Evolutionary conservation across 805 yeast species (phyloP).

Genomic region (Metschnikowia koreensis): DNA sequence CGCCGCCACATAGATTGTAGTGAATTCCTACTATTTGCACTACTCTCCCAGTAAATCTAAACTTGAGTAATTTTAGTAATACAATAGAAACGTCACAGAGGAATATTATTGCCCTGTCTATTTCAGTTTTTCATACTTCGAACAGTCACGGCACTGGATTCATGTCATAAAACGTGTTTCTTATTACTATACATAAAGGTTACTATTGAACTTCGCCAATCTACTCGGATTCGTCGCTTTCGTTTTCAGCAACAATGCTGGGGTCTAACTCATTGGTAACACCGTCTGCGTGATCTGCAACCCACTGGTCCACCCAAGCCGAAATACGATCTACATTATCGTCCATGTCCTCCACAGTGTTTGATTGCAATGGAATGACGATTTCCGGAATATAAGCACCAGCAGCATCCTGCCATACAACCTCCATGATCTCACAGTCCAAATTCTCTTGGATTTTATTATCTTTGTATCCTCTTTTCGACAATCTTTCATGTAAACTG

Average conservation of each 20-base stretch:
- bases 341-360: slow-evolving; percentile 73
- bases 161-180: no score
- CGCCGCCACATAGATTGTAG: background rate
- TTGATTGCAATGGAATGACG: slow-evolving; percentile 76
- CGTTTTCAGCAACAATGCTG: slow-evolving; percentile 11
- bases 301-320: slow-evolving; percentile 79
- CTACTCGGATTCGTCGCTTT: slow-evolving; percentile 11
- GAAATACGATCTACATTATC: slow-evolving; percentile 74
- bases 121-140: background rate
- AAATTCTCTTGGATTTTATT: slow-evolving; percentile 85
- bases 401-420: slow-evolving; percentile 79
- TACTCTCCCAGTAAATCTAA: no score
- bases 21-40: no score
- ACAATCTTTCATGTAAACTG: slow-evolving; percentile 69
- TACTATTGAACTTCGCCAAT: background rate
- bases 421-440: slow-evolving; percentile 97
- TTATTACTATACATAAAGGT: background rate
- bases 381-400: slow-evolving; percentile 78
- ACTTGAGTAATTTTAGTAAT: no score
- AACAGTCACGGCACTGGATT: no score
- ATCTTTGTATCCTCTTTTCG: slow-evolving; percentile 73
- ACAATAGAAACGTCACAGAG: no score
- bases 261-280: slow-evolving; percentile 49
- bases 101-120: background rate
- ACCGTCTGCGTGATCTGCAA: slow-evolving; percentile 52